A percentile compares a stretch with the other conserved stretches of the same genome.
Evolutionary conservation across 2,329 filamentous ascomycete genomes (phyloP).

Genomic region (Venturia nashicola): DNA sequence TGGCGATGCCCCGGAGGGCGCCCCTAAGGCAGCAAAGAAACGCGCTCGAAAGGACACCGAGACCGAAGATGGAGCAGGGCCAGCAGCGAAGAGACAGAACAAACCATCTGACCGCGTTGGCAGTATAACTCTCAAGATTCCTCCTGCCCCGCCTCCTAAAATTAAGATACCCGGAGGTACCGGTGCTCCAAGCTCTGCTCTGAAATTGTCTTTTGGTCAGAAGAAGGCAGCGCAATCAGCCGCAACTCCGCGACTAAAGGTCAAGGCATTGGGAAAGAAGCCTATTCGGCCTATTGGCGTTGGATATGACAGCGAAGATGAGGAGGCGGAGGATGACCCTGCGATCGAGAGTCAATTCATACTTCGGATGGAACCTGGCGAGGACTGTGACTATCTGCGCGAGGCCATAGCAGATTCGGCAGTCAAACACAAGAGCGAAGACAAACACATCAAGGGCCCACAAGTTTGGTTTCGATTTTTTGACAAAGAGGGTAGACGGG

Average conservation of each 20-base stretch:
- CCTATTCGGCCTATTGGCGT: constrained; percentile 65
- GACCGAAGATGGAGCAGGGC: constrained; percentile 15
- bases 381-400: constrained; percentile 73
- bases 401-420: constrained; percentile 66
- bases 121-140: constrained; percentile 12
- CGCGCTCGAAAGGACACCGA: constrained; percentile 24
- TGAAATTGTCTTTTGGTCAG: constrained; percentile 32
- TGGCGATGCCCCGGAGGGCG: constrained; percentile 17
- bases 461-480: constrained; percentile 76
- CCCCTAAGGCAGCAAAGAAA: constrained; percentile 23
- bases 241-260: constrained; percentile 14
- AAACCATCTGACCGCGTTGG: constrained; percentile 15
- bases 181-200: constrained; percentile 6
- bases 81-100: constrained; percentile 18
- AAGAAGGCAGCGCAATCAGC: constrained; percentile 17
- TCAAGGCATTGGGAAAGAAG: constrained; percentile 42
- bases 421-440: constrained; percentile 43
- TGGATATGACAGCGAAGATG: constrained; percentile 92
- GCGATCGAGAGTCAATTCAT: constrained; percentile 83
- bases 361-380: constrained; percentile 74
- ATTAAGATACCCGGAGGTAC: constrained; percentile 16
- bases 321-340: constrained; percentile 78
- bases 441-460: constrained; percentile 38
- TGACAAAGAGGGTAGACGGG: constrained; percentile 58
- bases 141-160: constrained; percentile 15